A percentile compares a stretch with the other conserved stretches of the same genome.
phyloP scores from a whole-genome alignment of 2,329 filamentous ascomycete genomes.

The Claviceps maximensis region DNA sequence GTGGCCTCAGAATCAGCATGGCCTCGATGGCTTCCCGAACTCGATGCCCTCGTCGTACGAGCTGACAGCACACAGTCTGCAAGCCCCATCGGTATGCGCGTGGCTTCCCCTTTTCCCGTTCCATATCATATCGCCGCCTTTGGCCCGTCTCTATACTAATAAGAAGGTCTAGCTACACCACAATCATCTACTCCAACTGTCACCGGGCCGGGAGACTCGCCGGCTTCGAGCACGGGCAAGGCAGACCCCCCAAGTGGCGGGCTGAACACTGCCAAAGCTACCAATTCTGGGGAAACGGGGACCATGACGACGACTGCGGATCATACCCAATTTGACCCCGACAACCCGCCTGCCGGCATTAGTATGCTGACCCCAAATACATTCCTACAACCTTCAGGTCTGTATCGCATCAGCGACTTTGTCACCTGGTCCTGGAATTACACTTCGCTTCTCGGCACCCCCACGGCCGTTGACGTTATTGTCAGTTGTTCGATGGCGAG shows the following conservation, averaged over 20 bases:
- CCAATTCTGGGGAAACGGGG: constrained; percentile 9
- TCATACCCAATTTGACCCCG: constrained; percentile 30
- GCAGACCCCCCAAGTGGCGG: constrained; percentile 21
- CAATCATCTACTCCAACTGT: background rate
- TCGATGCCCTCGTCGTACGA: constrained; percentile 39
- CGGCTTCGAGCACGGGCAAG: background rate
- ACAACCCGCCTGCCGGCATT: constrained; percentile 36
- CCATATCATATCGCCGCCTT: background rate
- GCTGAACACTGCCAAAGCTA: constrained; percentile 26
- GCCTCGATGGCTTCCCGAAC: constrained; percentile 41
- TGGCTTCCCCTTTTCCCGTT: background rate
- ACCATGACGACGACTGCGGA: constrained; percentile 15
- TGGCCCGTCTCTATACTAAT: background rate
- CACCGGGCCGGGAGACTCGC: constrained; percentile 5
- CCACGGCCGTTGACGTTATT: constrained; percentile 47
- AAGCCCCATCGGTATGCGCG: constrained; percentile 7
- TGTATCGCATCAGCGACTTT: constrained; percentile 47
- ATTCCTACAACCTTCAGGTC: constrained; percentile 28
- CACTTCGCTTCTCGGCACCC: constrained; percentile 43
- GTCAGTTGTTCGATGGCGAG: constrained; percentile 39
- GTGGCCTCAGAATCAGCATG: constrained; percentile 40
- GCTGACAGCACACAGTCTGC: constrained; percentile 21
- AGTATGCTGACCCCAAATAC: constrained; percentile 39
- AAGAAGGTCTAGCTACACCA: background rate
- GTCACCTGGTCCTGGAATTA: constrained; percentile 55